Evolutionary conservation across 306 rosid genomes (phyloP).

Genomic region (peach (Prunus persica)): Prunus_persica_NCBIv2 NC_034010.1:24012501-24013000

Average conservation of each 20-base stretch:
- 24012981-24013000: too few relatives aligned
- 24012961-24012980: not conserved
- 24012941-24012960: not conserved
- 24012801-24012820: not conserved
- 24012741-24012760: not conserved
- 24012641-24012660: constrained; percentile 5
- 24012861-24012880: constrained; percentile 41
- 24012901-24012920: not conserved
- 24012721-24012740: constrained; percentile 36
- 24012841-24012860: constrained; percentile 14
- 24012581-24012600: not conserved
- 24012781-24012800: not conserved
- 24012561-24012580: not conserved
- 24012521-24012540: not conserved
- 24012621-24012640: constrained; percentile 20
- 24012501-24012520: constrained; percentile 55
- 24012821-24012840: not conserved
- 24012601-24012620: constrained; percentile 31
- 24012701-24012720: constrained; percentile 26
- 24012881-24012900: constrained; percentile 30
- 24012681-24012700: constrained; percentile 23
- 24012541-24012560: not conserved
- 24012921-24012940: not conserved
- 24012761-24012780: not conserved
- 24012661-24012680: not conserved